phyloP scores from a whole-genome alignment of 306 rosid species.

The Cicer pinnatifidum region DNA sequence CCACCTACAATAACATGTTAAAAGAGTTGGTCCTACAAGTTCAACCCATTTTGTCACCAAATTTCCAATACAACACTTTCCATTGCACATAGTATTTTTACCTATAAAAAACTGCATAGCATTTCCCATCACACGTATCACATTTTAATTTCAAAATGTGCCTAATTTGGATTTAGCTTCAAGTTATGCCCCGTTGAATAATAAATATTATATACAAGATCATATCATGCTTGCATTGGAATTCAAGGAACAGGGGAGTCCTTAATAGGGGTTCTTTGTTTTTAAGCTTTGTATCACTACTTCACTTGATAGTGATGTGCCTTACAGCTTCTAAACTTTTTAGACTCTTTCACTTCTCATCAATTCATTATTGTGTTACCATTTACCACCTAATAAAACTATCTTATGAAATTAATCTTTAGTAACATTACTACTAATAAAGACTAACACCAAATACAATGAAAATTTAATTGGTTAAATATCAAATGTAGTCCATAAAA shows the following conservation, averaged over 20 bases:
- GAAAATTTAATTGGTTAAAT: too few relatives aligned
- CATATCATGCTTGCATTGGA: constrained; percentile 67
- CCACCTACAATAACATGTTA: too few relatives aligned
- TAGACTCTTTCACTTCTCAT: constrained; percentile 26
- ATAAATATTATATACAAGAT: constrained; percentile 14
- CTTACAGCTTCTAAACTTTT: neutral
- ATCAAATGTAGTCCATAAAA: too few relatives aligned
- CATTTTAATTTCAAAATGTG: constrained; percentile 28
- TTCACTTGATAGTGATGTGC: constrained; percentile 46
- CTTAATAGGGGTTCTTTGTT: constrained; percentile 49
- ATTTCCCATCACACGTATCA: neutral
- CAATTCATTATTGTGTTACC: too few relatives aligned
- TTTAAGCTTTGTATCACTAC: constrained; percentile 54
- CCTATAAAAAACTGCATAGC: too few relatives aligned
- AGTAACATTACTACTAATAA: neutral
- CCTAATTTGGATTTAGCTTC: constrained; percentile 46
- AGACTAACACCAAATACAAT: too few relatives aligned
- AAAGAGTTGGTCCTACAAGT: too few relatives aligned
- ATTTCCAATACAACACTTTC: too few relatives aligned
- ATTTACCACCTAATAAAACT: too few relatives aligned
- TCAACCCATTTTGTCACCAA: too few relatives aligned
- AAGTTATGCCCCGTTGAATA: constrained; percentile 47
- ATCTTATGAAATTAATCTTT: constrained; percentile 2
- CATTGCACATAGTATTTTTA: too few relatives aligned
- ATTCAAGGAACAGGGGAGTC: constrained; percentile 56